A percentile compares a stretch with the other conserved stretches of the same genome.
Conservation (phyloP, 441 rosid genomes). For the Eutrema salsugineum region DNA sequence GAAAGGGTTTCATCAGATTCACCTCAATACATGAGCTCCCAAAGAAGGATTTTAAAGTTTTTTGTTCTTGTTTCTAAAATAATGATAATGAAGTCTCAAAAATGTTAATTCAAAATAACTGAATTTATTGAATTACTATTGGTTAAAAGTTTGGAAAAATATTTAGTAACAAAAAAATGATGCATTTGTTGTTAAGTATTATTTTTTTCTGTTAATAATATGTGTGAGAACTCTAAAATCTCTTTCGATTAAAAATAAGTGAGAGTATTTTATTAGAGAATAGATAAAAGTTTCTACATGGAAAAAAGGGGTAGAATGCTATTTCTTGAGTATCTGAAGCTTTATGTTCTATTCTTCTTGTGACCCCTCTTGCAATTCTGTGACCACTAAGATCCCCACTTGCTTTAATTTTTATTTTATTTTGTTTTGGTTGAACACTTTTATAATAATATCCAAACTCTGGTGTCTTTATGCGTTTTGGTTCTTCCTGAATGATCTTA, state of each 20-base stretch:
- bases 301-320: neutral
- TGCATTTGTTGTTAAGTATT: too few relatives aligned
- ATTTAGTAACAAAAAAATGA: too few relatives aligned
- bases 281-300: neutral
- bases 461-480: neutral
- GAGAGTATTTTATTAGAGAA: neutral
- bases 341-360: neutral
- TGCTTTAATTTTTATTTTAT: neutral
- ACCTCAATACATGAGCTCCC: neutral
- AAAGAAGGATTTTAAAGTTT: too few relatives aligned
- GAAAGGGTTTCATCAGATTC: neutral
- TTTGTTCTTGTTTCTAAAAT: too few relatives aligned
- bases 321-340: neutral
- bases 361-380: neutral
- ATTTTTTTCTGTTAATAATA: too few relatives aligned
- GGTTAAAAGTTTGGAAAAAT: too few relatives aligned
- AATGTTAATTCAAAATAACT: too few relatives aligned
- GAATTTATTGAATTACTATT: too few relatives aligned
- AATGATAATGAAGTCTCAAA: too few relatives aligned
- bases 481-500: neutral
- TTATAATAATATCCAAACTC: neutral
- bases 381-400: neutral
- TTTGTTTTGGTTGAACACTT: constrained; percentile 6
- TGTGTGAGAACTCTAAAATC: too few relatives aligned
- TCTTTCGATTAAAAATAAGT: too few relatives aligned